Conservation (phyloP, 2,329 filamentous ascomycete genomes). For the Aspergillus luchuensis region DNA sequence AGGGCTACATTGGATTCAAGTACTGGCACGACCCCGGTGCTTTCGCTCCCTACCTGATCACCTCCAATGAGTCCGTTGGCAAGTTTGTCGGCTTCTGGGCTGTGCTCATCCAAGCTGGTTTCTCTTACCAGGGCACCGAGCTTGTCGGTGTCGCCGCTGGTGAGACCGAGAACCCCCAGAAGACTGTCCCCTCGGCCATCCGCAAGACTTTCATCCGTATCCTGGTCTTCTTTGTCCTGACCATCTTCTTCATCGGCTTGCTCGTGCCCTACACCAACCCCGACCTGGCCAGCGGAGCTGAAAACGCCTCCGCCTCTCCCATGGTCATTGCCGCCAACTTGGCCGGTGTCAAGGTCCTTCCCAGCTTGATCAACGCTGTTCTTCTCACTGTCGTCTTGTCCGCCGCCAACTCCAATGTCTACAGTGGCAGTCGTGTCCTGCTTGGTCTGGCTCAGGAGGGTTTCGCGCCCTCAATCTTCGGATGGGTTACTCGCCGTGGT, state of each 20-base stretch:
- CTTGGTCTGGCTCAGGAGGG: constrained; percentile 60
- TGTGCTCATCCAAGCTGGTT: constrained; percentile 47
- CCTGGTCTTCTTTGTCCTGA: constrained; percentile 55
- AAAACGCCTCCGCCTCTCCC: constrained; percentile 34
- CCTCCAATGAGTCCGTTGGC: constrained; percentile 57
- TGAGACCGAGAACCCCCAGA: constrained; percentile 70
- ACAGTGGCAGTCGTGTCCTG: constrained; percentile 62
- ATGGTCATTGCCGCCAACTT: constrained; percentile 45
- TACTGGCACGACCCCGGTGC: constrained; percentile 70
- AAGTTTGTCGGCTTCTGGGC: constrained; percentile 63
- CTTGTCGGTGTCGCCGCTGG: constrained; percentile 74
- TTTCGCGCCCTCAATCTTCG: constrained; percentile 45
- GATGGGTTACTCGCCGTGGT: constrained; percentile 41
- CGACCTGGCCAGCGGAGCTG: constrained; percentile 45
- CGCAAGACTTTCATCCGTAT: constrained; percentile 74
- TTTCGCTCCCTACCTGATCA: constrained; percentile 67
- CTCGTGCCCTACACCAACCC: constrained; percentile 65
- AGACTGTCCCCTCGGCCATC: constrained; percentile 70
- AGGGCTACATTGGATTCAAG: constrained; percentile 71
- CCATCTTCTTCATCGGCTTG: constrained; percentile 66
- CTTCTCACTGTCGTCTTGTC: constrained; percentile 43
- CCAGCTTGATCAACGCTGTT: constrained; percentile 41
- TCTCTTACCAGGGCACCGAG: constrained; percentile 62
- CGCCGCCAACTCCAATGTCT: constrained; percentile 43
- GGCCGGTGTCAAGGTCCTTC: constrained; percentile 36